These are phyloP conservation scores for Blastobotrys muscicola DNA, from an alignment of 805 yeast genomes.

Conservation along the genomic window DNA sequence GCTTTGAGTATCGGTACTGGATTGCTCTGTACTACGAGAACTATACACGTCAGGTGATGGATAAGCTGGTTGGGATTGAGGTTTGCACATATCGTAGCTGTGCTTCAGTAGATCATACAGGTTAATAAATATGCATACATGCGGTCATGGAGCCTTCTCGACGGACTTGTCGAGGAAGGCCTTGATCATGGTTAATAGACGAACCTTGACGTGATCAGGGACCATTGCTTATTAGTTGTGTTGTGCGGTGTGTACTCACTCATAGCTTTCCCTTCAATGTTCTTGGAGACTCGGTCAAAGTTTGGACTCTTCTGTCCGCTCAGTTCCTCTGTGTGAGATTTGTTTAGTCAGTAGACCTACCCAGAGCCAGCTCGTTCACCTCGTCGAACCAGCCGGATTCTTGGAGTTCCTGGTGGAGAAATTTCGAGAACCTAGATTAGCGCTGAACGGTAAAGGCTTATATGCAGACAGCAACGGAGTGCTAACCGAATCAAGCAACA, in stretches of 20 bases:
- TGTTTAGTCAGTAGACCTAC: conserved; percentile 21
- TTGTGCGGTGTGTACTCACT: conserved; percentile 27
- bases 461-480: too few species aligned
- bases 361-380: conserved; percentile 50
- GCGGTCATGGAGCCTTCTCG: conserved; percentile 11
- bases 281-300: conserved; percentile 42
- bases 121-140: neutral
- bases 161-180: conserved; percentile 14
- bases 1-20: too few species aligned
- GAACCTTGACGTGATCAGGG: conserved; percentile 54
- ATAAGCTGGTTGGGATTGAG: too few species aligned
- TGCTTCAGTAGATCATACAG: too few species aligned
- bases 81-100: too few species aligned
- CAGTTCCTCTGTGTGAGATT: conserved; percentile 26
- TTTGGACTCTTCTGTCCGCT: conserved; percentile 36
- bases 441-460: too few species aligned
- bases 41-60: too few species aligned
- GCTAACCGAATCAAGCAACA: too few species aligned
- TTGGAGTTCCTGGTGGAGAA: conserved; percentile 49
- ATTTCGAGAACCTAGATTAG: conserved; percentile 12
- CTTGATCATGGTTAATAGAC: conserved; percentile 44
- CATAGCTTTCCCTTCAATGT: conserved; percentile 57
- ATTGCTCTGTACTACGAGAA: neutral
- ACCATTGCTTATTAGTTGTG: conserved; percentile 37
- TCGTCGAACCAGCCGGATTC: conserved; percentile 84